phyloP scores from a whole-genome alignment of 2,329 filamentous ascomycete genomes.

The Colletotrichum lupini region DNA sequence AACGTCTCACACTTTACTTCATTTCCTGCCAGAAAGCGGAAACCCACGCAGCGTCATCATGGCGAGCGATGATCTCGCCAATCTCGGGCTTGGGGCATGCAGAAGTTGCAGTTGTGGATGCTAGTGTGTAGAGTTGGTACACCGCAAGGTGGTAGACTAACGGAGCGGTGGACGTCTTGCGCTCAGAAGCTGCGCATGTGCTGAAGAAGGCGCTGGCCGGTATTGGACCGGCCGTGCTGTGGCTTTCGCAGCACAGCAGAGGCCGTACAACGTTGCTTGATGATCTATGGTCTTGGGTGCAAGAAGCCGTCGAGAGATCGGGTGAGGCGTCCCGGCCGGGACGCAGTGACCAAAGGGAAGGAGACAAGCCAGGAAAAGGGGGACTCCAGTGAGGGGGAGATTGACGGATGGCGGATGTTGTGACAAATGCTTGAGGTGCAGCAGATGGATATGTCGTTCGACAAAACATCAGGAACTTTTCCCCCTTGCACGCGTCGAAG shows the following conservation, averaged over 20 bases:
- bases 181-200: background rate
- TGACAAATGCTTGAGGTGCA: conserved; percentile 26
- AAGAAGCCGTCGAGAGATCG: conserved; percentile 33
- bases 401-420: conserved; percentile 21
- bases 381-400: background rate
- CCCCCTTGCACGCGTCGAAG: conserved; percentile 19
- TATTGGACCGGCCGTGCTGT: background rate
- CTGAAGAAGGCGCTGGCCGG: background rate
- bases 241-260: conserved; percentile 5
- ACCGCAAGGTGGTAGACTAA: conserved; percentile 10
- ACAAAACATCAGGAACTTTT: conserved; percentile 29
- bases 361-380: background rate
- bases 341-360: conserved; percentile 5
- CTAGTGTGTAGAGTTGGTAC: conserved; percentile 1
- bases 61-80: conserved; percentile 29
- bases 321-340: conserved; percentile 14
- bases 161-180: background rate
- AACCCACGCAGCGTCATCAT: conserved; percentile 3
- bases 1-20: conserved; percentile 12
- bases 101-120: conserved; percentile 14
- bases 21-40: conserved; percentile 1
- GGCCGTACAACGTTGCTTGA: conserved; percentile 26
- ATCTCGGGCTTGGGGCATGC: conserved; percentile 24
- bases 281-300: conserved; percentile 28
- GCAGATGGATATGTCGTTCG: conserved; percentile 18